Percentiles rank a stretch among this genome's conserved stretches.
These are phyloP conservation scores for Solanum clarkiae DNA, from an alignment of 257 asterid species.

Conservation along the genomic window DNA sequence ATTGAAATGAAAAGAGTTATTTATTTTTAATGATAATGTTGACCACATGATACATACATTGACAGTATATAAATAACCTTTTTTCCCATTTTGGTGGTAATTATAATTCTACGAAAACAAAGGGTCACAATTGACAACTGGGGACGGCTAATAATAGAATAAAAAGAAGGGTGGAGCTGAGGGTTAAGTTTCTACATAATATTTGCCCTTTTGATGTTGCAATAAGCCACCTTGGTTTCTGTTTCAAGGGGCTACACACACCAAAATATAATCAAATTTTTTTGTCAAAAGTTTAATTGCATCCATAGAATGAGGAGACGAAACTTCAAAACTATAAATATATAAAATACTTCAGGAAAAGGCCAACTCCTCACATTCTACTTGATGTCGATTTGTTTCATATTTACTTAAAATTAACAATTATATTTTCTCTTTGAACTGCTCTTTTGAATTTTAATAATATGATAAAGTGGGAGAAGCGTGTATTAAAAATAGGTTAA, in stretches of 20 bases:
- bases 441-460: background rate
- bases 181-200: background rate
- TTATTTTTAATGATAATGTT: background rate
- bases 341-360: background rate
- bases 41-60: background rate
- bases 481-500: background rate
- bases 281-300: slow-evolving; percentile 20
- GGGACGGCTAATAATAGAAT: slow-evolving; percentile 1
- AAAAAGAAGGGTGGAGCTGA: background rate
- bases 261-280: background rate
- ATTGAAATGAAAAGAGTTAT: background rate
- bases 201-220: background rate
- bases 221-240: background rate
- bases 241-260: background rate
- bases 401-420: background rate
- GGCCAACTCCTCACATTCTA: slow-evolving; percentile 9
- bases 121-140: background rate
- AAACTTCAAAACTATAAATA: background rate
- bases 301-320: slow-evolving; percentile 20
- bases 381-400: slow-evolving; percentile 3
- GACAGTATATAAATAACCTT: background rate
- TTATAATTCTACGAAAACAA: background rate
- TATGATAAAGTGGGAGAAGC: background rate
- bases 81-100: background rate
- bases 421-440: background rate